Percentiles rank a stretch among this genome's conserved stretches.
Conservation (phyloP, 495 filamentous ascomycete genomes). For the Gamarada debralockiae region DNA sequence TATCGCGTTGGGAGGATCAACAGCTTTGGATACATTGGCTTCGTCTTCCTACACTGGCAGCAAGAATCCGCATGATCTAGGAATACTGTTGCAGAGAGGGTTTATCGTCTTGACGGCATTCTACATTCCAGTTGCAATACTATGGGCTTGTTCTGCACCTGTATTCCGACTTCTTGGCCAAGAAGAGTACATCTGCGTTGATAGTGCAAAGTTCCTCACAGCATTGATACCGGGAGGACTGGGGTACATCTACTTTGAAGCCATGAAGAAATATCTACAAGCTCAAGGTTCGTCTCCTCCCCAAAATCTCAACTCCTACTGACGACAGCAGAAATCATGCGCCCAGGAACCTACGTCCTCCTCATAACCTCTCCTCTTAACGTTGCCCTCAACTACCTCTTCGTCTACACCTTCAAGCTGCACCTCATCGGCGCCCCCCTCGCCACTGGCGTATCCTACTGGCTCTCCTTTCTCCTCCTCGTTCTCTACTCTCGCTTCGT, state of each 20-base stretch:
- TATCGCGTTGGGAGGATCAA: slow-evolving; percentile 88
- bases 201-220: slow-evolving; percentile 72
- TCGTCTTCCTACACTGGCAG: slow-evolving; percentile 86
- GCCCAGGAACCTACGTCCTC: slow-evolving; percentile 82
- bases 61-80: slow-evolving; percentile 75
- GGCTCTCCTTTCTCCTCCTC: slow-evolving; percentile 76
- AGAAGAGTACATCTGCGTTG: slow-evolving; percentile 68
- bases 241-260: slow-evolving; percentile 89
- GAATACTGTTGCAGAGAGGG: slow-evolving; percentile 75
- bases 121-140: slow-evolving; percentile 68
- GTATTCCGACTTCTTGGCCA: slow-evolving; percentile 77
- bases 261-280: slow-evolving; percentile 89
- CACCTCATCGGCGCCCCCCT: slow-evolving; percentile 78
- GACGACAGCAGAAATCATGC: slow-evolving; percentile 65
- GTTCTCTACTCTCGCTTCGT: slow-evolving; percentile 73
- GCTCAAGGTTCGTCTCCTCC: slow-evolving; percentile 61
- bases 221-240: slow-evolving; percentile 80
- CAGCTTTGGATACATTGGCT: slow-evolving; percentile 82
- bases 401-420: slow-evolving; percentile 66
- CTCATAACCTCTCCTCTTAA: slow-evolving; percentile 80
- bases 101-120: slow-evolving; percentile 71
- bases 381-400: slow-evolving; percentile 72
- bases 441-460: slow-evolving; percentile 83
- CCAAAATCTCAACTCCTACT: background rate
- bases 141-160: slow-evolving; percentile 77